Conservation (phyloP, 352 stramenopile genomes). For the Phytophthora lateralis region DNA sequence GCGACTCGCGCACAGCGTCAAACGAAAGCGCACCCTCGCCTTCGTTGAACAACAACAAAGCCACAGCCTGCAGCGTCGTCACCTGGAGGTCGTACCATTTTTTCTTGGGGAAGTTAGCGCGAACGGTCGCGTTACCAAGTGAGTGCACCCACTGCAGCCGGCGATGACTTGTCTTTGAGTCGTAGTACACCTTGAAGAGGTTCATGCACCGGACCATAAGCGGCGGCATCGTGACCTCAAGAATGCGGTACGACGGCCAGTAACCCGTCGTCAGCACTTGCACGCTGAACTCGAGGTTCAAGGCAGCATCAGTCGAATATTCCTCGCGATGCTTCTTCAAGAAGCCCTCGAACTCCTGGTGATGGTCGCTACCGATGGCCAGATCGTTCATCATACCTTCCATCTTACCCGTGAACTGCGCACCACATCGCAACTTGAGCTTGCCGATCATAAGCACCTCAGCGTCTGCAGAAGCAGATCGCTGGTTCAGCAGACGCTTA, state of each 20-base stretch:
- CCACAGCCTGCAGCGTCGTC: conserved; percentile 97
- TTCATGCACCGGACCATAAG: conserved; percentile 96
- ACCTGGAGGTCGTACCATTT: conserved; percentile 98
- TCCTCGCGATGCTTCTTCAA: conserved; percentile 88
- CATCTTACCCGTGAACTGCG: conserved; percentile 99
- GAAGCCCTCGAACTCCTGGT: conserved; percentile 95
- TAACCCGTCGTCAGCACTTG: conserved; percentile 99
- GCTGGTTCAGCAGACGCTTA: conserved; percentile 98
- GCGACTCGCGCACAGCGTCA: conserved; percentile 87
- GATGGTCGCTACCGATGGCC: conserved; percentile 96
- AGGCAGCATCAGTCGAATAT: conserved; percentile 41
- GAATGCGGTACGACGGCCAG: conserved; percentile 98
- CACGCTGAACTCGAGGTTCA: conserved; percentile 94
- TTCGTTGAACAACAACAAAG: conserved; percentile 96
- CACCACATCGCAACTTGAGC: conserved; percentile 98
- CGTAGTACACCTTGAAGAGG: conserved; percentile 96
- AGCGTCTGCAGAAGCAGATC: conserved; percentile 97
- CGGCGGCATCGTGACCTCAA: conserved; percentile 95
- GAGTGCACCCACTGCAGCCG: conserved; percentile 97
- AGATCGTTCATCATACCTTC: conserved; percentile 99
- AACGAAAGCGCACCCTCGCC: conserved; percentile 87
- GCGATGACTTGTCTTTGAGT: conserved; percentile 94
- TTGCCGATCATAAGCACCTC: conserved; percentile 99
- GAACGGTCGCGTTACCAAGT: conserved; percentile 95
- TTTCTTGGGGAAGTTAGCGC: conserved; percentile 83